A percentile compares a stretch with the other conserved stretches of the same genome.
Evolutionary conservation across 1,139 yeast genomes (phyloP).

Genomic region (Suhomyces wounanorum): DNA sequence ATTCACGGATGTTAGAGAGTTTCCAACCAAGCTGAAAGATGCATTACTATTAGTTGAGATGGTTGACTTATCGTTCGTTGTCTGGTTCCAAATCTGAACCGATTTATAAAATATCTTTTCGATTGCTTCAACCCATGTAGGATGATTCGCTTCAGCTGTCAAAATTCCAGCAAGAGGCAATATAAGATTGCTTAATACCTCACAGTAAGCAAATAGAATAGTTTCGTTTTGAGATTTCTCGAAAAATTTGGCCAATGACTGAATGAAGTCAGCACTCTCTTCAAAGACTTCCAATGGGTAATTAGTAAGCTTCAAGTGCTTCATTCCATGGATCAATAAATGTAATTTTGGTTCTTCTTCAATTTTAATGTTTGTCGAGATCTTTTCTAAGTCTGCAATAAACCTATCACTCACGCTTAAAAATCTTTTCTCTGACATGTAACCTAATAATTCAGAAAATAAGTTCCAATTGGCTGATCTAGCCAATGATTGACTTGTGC

Average conservation of each 20-base stretch:
- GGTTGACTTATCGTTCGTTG: conserved; percentile 8
- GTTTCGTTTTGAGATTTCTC: conserved; percentile 62
- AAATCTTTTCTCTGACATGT: conserved; percentile 83
- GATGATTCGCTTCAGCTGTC: conserved; percentile 95
- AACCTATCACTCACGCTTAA: conserved; percentile 89
- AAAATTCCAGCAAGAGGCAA: conserved; percentile 81
- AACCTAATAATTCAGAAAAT: conserved; percentile 85
- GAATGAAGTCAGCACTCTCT: conserved; percentile 87
- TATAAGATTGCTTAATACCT: conserved; percentile 71
- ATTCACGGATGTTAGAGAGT: conserved; percentile 4
- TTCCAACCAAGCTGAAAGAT: not conserved
- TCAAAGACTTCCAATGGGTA: conserved; percentile 89
- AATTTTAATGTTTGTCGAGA: conserved; percentile 47
- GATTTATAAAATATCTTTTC: conserved; percentile 60
- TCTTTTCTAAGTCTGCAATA: conserved; percentile 86
- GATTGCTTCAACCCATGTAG: conserved; percentile 88
- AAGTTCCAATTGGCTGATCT: conserved; percentile 93
- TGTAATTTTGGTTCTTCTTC: conserved; percentile 75
- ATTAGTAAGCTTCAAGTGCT: conserved; percentile 72
- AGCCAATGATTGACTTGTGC: conserved; percentile 61
- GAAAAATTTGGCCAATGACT: conserved; percentile 84
- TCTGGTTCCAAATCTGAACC: conserved; percentile 34
- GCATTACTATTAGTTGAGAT: not conserved
- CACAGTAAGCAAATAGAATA: conserved; percentile 77
- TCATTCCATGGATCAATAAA: conserved; percentile 86